These are phyloP conservation scores for Globisporangium paroecandrum DNA, from an alignment of 352 stramenopile genomes.

Conservation along the genomic window DNA sequence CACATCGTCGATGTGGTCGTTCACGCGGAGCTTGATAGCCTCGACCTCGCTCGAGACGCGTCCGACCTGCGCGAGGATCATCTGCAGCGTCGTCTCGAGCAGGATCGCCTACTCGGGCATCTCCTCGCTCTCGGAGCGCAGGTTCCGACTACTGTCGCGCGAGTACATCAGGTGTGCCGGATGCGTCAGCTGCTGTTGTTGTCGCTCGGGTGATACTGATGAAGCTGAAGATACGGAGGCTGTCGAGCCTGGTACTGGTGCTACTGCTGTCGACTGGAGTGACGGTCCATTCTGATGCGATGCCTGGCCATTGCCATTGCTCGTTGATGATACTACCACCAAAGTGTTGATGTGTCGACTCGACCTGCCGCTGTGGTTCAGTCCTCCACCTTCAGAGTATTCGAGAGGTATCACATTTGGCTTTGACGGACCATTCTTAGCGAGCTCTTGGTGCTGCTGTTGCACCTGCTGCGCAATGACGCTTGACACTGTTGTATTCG, in stretches of 20 bases:
- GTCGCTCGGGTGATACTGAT: background rate
- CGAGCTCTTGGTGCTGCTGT: constrained; percentile 13
- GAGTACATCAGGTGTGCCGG: background rate
- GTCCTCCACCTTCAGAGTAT: background rate
- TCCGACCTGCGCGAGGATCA: constrained; percentile 47
- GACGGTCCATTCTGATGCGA: background rate
- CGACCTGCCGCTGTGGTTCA: constrained; percentile 7
- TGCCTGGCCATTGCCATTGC: background rate
- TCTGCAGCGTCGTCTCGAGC: constrained; percentile 52
- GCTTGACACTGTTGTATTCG: background rate
- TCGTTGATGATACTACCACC: background rate
- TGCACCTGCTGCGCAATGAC: constrained; percentile 8
- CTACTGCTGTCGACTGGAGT: background rate
- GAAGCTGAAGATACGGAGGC: constrained; percentile 6
- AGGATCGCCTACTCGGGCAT: constrained; percentile 46
- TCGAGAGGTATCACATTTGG: background rate
- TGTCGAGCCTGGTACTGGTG: constrained; percentile 5
- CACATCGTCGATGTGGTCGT: constrained; percentile 41
- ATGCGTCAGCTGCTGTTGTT: no score
- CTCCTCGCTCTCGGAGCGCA: constrained; percentile 16
- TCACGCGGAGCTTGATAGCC: constrained; percentile 37
- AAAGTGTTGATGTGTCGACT: constrained; percentile 2
- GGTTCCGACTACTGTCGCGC: constrained; percentile 6
- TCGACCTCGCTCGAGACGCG: constrained; percentile 58
- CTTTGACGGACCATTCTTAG: background rate